Conservation (phyloP, 192 early-diverging fungal species). For the Backusella australiensis region DNA sequence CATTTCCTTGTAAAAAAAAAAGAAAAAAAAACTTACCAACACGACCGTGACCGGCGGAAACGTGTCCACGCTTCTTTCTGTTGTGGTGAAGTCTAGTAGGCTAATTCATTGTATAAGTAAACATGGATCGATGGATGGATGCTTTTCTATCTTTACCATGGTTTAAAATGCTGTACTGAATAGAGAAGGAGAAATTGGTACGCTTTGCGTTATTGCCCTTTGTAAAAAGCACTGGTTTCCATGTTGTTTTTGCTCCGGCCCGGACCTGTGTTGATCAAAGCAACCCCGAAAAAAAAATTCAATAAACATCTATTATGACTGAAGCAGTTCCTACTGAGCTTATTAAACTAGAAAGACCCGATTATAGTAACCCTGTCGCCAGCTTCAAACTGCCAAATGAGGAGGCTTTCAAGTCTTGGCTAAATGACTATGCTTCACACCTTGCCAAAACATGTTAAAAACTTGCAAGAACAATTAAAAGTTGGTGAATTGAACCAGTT, state of each 20-base stretch:
- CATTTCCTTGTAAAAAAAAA: background rate
- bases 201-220: background rate
- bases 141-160: background rate
- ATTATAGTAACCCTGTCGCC: no score
- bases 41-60: no score
- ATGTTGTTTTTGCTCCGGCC: background rate
- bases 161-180: conserved; percentile 6
- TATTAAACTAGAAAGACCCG: no score
- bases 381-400: no score
- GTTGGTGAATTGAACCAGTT: no score
- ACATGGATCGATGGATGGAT: background rate
- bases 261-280: background rate
- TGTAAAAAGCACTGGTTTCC: background rate
- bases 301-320: no score
- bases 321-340: no score
- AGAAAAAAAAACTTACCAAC: conserved; percentile 51
- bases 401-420: no score
- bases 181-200: conserved; percentile 4
- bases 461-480: no score
- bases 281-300: no score
- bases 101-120: conserved; percentile 32
- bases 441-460: no score
- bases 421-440: no score
- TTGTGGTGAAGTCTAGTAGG: conserved; percentile 85
- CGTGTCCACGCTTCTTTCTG: conserved; percentile 80